These are phyloP conservation scores for Tulasnella sp. DNA, from an alignment of 768 basidiomycete genomes.

Conservation along the genomic window DNA sequence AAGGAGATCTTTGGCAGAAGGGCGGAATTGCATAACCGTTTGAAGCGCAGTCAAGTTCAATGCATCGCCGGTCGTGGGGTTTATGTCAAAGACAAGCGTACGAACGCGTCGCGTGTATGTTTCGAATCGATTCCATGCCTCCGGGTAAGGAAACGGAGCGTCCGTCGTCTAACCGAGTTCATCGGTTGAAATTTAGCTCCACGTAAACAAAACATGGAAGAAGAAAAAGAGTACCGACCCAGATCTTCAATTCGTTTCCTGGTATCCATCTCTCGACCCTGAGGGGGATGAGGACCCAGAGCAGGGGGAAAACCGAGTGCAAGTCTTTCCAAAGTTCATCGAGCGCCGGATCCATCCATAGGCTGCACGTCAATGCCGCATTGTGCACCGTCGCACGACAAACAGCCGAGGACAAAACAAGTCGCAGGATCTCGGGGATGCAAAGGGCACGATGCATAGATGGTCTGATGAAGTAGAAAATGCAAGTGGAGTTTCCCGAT, in stretches of 20 bases:
- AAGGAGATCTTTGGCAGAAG: neutral
- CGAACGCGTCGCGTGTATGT: neutral
- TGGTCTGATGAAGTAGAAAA: neutral
- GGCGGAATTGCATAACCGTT: neutral
- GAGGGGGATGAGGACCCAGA: neutral
- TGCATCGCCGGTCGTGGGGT: neutral
- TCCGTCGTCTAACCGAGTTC: neutral
- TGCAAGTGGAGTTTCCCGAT: too few species aligned
- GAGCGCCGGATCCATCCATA: neutral
- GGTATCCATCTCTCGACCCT: neutral
- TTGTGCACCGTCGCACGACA: neutral
- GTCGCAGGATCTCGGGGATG: neutral
- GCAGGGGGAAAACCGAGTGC: neutral
- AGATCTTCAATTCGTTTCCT: neutral
- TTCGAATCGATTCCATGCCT: neutral
- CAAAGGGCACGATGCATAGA: conserved; percentile 1
- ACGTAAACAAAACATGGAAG: neutral
- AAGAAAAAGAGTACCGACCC: neutral
- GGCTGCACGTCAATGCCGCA: neutral
- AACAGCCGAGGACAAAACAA: neutral
- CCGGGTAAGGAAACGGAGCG: neutral
- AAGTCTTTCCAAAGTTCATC: neutral
- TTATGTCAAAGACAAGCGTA: neutral
- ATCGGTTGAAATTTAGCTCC: neutral
- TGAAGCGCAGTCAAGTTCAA: neutral